A percentile compares a stretch with the other conserved stretches of the same genome.
Conservation (phyloP, 2,329 filamentous ascomycete species). For the Botrytis galanthina region DNA sequence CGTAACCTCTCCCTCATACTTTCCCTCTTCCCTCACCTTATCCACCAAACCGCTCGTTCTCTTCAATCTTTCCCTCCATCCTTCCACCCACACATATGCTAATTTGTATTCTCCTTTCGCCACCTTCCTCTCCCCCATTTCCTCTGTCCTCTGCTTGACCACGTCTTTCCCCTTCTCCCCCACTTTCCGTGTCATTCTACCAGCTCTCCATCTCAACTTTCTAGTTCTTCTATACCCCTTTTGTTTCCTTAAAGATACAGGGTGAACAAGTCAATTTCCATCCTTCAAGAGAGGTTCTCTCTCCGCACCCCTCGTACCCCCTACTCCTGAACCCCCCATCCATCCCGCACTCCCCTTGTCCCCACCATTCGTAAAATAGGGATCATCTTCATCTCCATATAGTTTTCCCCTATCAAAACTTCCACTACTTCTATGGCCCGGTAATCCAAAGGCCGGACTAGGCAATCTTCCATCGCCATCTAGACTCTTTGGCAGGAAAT, state of each 20-base stretch:
- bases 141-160: not conserved
- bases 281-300: constrained; percentile 9
- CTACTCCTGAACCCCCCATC: not conserved
- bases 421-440: constrained; percentile 1
- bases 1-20: not conserved
- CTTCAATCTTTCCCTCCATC: constrained; percentile 28
- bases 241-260: not conserved
- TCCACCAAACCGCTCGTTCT: constrained; percentile 30
- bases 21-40: constrained; percentile 13
- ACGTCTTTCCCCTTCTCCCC: not conserved
- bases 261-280: not conserved
- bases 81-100: constrained; percentile 30
- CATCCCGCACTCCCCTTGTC: not conserved
- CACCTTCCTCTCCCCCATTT: not conserved
- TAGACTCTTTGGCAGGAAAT: constrained; percentile 13
- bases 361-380: not conserved
- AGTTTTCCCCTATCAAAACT: not conserved
- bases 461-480: constrained; percentile 15
- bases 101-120: constrained; percentile 20
- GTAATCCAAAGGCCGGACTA: not conserved
- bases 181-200: not conserved
- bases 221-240: not conserved
- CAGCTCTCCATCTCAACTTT: not conserved
- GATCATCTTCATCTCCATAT: not conserved
- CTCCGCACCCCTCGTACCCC: not conserved